Conservation (phyloP, 306 rosid genomes). For the Senna siamea region DNA sequence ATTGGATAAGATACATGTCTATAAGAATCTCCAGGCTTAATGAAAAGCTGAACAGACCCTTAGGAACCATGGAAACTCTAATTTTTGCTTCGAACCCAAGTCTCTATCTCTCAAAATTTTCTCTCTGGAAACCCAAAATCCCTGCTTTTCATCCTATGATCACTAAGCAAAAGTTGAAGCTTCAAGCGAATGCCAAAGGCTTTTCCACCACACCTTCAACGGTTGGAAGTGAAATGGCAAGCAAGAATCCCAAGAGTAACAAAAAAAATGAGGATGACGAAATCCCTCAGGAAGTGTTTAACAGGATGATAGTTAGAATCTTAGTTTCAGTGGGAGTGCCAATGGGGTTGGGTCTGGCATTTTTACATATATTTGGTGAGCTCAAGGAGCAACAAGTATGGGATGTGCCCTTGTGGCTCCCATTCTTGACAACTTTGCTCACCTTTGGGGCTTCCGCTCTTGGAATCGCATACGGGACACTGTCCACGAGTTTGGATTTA, state of each 20-base stretch:
- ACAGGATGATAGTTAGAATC: conserved; percentile 69
- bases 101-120: conserved; percentile 45
- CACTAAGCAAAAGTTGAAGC: conserved; percentile 27
- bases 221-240: conserved; percentile 4
- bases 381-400: conserved; percentile 54
- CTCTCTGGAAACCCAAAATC: conserved; percentile 56
- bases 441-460: conserved; percentile 71
- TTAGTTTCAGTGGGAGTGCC: conserved; percentile 67
- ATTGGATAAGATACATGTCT: conserved; percentile 60
- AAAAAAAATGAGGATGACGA: conserved; percentile 46
- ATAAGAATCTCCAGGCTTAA: conserved; percentile 35
- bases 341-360: conserved; percentile 65
- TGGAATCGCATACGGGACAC: conserved; percentile 78
- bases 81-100: conserved; percentile 44
- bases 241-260: conserved; percentile 34
- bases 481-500: conserved; percentile 79
- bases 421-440: conserved; percentile 59
- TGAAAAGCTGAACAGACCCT: not conserved
- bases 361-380: conserved; percentile 55
- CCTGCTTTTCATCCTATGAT: conserved; percentile 41
- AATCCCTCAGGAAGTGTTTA: conserved; percentile 56
- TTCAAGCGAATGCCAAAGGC: conserved; percentile 66
- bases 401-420: conserved; percentile 76
- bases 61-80: conserved; percentile 64
- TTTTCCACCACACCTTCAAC: conserved; percentile 49